Percentiles rank a stretch among this genome's conserved stretches.
Evolutionary conservation across 805 yeast species (phyloP).

Genomic region (Dipodascus albidus): DNA sequence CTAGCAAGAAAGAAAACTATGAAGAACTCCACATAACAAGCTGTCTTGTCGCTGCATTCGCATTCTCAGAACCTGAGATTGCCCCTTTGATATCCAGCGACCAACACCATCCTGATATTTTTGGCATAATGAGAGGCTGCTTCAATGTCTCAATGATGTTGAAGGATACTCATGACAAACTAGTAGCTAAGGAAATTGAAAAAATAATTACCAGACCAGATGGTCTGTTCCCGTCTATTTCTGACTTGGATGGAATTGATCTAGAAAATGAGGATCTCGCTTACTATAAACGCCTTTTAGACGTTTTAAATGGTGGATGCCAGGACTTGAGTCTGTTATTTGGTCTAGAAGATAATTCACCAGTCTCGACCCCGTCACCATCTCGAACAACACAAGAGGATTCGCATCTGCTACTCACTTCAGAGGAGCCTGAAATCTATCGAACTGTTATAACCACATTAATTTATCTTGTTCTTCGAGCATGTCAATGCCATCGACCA

Average conservation of each 20-base stretch:
- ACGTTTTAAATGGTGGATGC: background rate
- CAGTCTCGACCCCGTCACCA: background rate
- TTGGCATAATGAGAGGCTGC: background rate
- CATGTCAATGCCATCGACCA: background rate
- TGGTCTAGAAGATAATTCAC: background rate
- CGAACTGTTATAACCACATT: background rate
- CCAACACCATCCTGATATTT: background rate
- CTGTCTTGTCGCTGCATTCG: conserved; percentile 1
- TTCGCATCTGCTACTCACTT: background rate
- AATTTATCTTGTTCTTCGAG: background rate
- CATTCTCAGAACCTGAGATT: background rate
- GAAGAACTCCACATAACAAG: background rate
- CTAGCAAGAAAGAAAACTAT: background rate
- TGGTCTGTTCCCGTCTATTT: background rate
- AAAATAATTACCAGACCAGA: background rate
- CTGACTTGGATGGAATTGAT: background rate
- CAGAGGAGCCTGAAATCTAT: background rate
- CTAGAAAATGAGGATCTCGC: background rate
- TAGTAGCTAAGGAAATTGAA: background rate
- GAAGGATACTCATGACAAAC: background rate
- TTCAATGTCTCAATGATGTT: background rate
- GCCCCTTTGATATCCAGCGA: background rate
- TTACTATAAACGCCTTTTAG: background rate
- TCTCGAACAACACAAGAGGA: background rate
- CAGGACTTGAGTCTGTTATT: background rate